Evolutionary conservation across 192 early-diverging fungal genomes (phyloP), one percentile per base, ranked within the genome.

Genomic region (Gryganskiella cystojenkinii): DNA sequence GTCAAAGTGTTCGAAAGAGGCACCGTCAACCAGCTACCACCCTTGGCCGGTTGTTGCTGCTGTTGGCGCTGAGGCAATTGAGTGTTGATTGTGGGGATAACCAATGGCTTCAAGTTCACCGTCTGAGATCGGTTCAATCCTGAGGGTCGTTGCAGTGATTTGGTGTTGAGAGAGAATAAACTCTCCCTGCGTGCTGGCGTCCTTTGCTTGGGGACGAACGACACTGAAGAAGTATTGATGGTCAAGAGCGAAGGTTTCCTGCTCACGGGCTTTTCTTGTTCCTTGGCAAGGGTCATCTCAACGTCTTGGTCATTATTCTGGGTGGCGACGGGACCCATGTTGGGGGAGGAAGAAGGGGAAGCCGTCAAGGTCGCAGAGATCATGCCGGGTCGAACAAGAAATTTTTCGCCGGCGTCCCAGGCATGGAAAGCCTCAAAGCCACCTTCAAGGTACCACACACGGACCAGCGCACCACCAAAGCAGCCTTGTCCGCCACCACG

Each of bases 401-500:
- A 79, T 51, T 78, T 64, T 45, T 56, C 61, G 22, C 46, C 50
- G 24, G 49, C 46, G 64, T 82, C 81, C 81, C 81, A 82, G 6
- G 53, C 28, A 28, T 67, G 65, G 28, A 87, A 87, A 5, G 81
- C 78, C 1, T 85, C 81, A 61, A 84, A 87, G 4, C 86, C 86
- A 11, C 84, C 86, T 44, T 82, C 74, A 6, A 87, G 68, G 63
- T 82, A 87, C 60, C 80, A 82, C 20, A 82, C 61, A 8, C 67
- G 65, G 15, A 69, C 63, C 0, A 49, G 42, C 19, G 54, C 67
- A 1, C 61, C 67, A 17, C 47, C 46, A 56, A 79, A 69, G 27
- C 67, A 63, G 24, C 19, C 24, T 31, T 55, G 46, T 11, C 64
- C 54, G 31, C 66, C 53, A 20, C 65, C 82, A 14, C 80, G 63